Percentiles rank a stretch among this genome's conserved stretches.
These are phyloP conservation scores for Fusarium subtropicale DNA, from an alignment of 2,329 filamentous ascomycete species.

Conservation along the genomic window DNA sequence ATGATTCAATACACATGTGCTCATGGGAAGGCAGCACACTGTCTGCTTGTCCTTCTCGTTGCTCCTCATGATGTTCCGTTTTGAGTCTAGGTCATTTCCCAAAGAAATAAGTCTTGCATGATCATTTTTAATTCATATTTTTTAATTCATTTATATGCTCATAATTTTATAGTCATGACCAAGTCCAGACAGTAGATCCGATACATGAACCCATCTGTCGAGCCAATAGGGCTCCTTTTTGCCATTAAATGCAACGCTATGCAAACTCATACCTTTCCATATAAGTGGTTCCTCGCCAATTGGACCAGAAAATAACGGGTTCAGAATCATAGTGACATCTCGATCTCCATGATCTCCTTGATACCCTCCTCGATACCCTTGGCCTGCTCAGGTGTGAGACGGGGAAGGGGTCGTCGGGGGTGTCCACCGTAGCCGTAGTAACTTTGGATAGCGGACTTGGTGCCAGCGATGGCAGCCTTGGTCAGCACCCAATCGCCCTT, in stretches of 20 bases:
- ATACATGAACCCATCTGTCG: neutral
- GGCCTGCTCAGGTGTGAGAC: constrained; percentile 68
- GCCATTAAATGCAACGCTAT: constrained; percentile 42
- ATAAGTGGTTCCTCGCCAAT: neutral
- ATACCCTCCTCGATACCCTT: constrained; percentile 66
- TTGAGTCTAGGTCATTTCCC: neutral
- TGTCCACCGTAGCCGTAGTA: constrained; percentile 86
- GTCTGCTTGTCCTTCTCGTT: no score
- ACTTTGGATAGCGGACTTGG: constrained; percentile 82
- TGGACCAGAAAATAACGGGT: constrained; percentile 1
- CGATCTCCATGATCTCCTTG: constrained; percentile 73
- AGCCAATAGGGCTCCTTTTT: constrained; percentile 14
- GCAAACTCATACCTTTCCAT: constrained; percentile 29
- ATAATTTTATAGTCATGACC: constrained; percentile 24
- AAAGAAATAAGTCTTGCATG: neutral
- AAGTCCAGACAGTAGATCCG: constrained; percentile 1
- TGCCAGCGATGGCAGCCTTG: constrained; percentile 85
- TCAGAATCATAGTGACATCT: constrained; percentile 61
- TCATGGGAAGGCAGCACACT: neutral
- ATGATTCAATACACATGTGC: neutral
- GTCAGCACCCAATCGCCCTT: constrained; percentile 86
- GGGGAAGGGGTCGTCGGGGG: constrained; percentile 78
- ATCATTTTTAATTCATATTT: constrained; percentile 27
- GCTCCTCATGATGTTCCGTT: neutral
- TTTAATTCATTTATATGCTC: constrained; percentile 29